Evolutionary conservation across 768 basidiomycete genomes (phyloP), one percentile per base, ranked within the genome.

Genomic region (Russula sp.): DNA sequence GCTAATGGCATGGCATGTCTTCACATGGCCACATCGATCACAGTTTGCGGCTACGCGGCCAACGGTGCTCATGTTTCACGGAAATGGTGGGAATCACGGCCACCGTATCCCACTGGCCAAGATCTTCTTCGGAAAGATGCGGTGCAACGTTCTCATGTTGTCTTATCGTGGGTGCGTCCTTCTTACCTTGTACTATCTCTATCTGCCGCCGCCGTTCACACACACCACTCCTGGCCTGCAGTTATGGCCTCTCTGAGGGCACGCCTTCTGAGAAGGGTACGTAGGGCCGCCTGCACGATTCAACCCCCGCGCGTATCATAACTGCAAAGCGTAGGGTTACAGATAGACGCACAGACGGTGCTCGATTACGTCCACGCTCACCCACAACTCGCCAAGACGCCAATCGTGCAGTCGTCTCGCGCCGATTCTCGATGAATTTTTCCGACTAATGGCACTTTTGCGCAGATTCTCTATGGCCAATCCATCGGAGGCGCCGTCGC

Each of bases 141-240:
- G 90, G 16, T 97, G 93, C 72, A 98, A 98, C 70, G 93, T 97
- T 3, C 76, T 98, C 43, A 93, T 98, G 87, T 75, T 96, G 61
- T 93, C 90, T 51, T 99, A 99, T 70, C 77, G 96, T 69, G 94
- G 94, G 89, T 91, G 68, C 60, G 85, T 73, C 18, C 53, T 25
- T 14, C 25, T 25, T 22, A 32, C 20, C 5, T 9, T 25, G 20
- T 39, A 25, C 16, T 22, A 7, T 10, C 22, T 34, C 16, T 22
- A 7, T 10, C 22, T 36, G 3, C 6, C 16, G 10, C 39, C 11
- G 29, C 54, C 1, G 9, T 43, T 34, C 43, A n/a, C 20, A n/a
- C 20, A 36, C 41, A 29, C 51, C 35, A 22, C 46, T 29, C 49
- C 41, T 25, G n/a, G 36, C 38, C 36, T 3, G 46, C 42, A 94